Evolutionary conservation across 202 grass and related monocot genomes (phyloP).

Genomic region (Dendrocalamus latiflorus): DNA sequence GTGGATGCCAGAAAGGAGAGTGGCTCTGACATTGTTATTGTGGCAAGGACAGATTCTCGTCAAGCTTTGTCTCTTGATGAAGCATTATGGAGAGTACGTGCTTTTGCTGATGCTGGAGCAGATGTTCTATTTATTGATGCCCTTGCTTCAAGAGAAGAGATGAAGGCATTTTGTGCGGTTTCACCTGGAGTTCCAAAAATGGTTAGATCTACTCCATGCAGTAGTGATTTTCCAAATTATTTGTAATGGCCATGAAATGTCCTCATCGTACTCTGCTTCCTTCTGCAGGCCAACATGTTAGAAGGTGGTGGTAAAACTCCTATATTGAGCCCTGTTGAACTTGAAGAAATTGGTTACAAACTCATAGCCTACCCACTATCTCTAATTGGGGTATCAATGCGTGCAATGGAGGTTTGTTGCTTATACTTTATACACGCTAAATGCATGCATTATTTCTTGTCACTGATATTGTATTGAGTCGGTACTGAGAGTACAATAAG

Average conservation of each 20-base stretch:
- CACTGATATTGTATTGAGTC: no score
- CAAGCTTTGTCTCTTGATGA: no score
- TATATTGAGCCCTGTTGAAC: slow-evolving; percentile 78
- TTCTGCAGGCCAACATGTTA: slow-evolving; percentile 84
- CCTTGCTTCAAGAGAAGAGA: slow-evolving; percentile 89
- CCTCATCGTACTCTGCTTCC: background rate
- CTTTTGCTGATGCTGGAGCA: no score
- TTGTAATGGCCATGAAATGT: background rate
- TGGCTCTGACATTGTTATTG: slow-evolving; percentile 93
- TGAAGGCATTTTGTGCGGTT: slow-evolving; percentile 67
- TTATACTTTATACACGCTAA: background rate
- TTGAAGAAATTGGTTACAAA: slow-evolving; percentile 84
- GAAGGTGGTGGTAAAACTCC: slow-evolving; percentile 94
- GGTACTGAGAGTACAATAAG: no score
- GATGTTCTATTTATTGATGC: slow-evolving; percentile 93
- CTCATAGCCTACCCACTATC: slow-evolving; percentile 78
- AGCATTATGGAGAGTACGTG: slow-evolving; percentile 66
- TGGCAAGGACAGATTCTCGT: no score
- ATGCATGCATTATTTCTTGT: no score
- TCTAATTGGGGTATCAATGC: slow-evolving; percentile 82
- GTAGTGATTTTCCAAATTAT: background rate
- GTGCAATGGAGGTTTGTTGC: slow-evolving; percentile 85
- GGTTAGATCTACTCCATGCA: slow-evolving; percentile 36
- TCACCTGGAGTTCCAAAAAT: slow-evolving; percentile 88
- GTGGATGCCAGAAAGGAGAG: slow-evolving; percentile 71